Base-by-base conservation (phyloP, 2,329 filamentous ascomycete species). In the Trichoderma aggressivum region DNA sequence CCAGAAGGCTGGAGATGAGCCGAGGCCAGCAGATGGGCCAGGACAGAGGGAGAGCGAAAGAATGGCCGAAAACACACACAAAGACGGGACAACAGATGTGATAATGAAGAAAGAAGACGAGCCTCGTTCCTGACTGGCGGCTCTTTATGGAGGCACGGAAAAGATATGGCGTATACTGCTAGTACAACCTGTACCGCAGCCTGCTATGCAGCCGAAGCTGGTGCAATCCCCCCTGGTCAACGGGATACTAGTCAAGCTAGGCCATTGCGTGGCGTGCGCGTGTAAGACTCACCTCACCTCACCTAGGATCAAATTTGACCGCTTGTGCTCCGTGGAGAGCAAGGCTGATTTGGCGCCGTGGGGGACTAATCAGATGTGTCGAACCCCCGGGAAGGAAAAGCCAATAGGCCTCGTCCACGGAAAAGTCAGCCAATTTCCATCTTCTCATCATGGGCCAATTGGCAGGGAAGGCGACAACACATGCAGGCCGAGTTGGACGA, bases 261-360 rank as follows among this genome's bases (percentile, higher is more conserved):
- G 34, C 56, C n/a, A 61, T 60, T 24, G 56, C 56, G 56, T 69
- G 66, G 66, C 66, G 28, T 53, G 55, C 28, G 39, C 56, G 43
- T 61, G 66, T 69, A 69, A 69, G 66, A 43, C 66, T 69, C 66
- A 69, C 66, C 66, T 69, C 36, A 34, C 56, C 34, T 69, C 56
- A 69, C 66, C 66, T 69, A 26, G 39, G 55, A 50, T n/a, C 56
- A 50, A 59, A 61, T 50, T 50, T 69, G 66, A 69, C 66, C 66
- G 66, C 65, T 28, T 68, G 50, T 55, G 11, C 21, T 53, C 47
- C 50, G 16, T 43, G 30, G 43, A 50, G n/a, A 36, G 66, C 43
- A 32, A 69, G 66, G 66, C 66, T 69, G 66, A 69, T 24, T 69
- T 61, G 30, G 21, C 26, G 32, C 63, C 34, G 63, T 43, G 50